phyloP scores from a whole-genome alignment of 352 stramenopile genomes.

The Hyaloperonospora arabidopsidis region DNA sequence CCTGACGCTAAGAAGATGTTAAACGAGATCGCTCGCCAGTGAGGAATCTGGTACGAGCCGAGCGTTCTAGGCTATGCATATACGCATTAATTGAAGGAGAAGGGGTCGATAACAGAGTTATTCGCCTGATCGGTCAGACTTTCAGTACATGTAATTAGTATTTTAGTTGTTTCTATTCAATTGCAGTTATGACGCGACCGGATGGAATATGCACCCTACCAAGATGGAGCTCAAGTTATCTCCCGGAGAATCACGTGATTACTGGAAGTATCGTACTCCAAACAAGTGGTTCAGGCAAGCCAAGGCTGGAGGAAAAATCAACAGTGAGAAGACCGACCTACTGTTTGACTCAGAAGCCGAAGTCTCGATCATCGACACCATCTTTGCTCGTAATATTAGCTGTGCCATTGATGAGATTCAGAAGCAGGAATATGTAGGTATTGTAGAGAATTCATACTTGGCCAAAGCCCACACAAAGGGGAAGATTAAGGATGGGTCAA shows the following conservation, averaged over 20 bases:
- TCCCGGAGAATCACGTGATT: background rate
- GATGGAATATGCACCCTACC: background rate
- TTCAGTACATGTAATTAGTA: slow-evolving; percentile 1
- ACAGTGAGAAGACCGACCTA: slow-evolving; percentile 13
- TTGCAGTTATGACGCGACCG: background rate
- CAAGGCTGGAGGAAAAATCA: slow-evolving; percentile 6
- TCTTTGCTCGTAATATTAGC: slow-evolving; percentile 5
- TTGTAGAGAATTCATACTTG: background rate
- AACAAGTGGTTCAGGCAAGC: background rate
- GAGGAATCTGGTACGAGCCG: too few species aligned
- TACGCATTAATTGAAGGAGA: background rate
- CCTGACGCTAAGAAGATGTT: background rate
- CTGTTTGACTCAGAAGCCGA: slow-evolving; percentile 24
- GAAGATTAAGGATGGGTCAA: slow-evolving; percentile 5
- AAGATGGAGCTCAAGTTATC: background rate
- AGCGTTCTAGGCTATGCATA: slow-evolving; percentile 1
- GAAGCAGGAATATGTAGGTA: background rate
- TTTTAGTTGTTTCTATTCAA: background rate
- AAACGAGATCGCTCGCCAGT: background rate
- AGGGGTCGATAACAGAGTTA: background rate
- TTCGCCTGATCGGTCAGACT: too few species aligned
- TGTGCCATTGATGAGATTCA: slow-evolving; percentile 1
- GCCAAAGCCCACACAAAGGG: slow-evolving; percentile 5
- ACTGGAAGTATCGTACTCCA: background rate
- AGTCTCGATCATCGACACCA: slow-evolving; percentile 10